phyloP scores from a whole-genome alignment of 208 protist genomes.

The Trypanosoma scelopori region DNA sequence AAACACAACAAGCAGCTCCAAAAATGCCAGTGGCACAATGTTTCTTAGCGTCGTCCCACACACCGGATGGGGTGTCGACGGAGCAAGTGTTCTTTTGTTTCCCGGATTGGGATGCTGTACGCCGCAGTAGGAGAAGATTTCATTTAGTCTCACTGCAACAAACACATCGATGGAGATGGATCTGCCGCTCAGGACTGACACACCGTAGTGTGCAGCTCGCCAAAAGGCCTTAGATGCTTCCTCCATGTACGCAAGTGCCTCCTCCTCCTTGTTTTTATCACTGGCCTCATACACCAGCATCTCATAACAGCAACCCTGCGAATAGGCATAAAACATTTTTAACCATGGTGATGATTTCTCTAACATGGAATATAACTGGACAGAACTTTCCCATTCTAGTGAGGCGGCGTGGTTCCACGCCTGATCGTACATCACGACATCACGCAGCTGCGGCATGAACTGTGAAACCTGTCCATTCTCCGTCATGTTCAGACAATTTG shows the following conservation, averaged over 20 bases:
- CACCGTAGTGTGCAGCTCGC: conserved; percentile 55
- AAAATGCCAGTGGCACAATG: conserved; percentile 35
- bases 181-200: conserved; percentile 46
- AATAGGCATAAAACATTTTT: conserved; percentile 57
- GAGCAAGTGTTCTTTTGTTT: conserved; percentile 37
- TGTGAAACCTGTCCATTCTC: conserved; percentile 39
- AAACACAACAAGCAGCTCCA: conserved; percentile 49
- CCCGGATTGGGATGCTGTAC: conserved; percentile 35
- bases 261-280: neutral
- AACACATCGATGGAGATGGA: conserved; percentile 50
- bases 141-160: conserved; percentile 41
- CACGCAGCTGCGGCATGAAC: conserved; percentile 52
- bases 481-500: conserved; percentile 37
- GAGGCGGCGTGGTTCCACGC: conserved; percentile 40
- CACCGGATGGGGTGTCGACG: conserved; percentile 7
- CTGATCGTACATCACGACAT: conserved; percentile 66
- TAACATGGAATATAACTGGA: conserved; percentile 32
- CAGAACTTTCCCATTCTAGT: conserved; percentile 40
- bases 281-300: conserved; percentile 34
- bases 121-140: conserved; percentile 37
- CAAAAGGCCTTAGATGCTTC: conserved; percentile 48
- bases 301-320: conserved; percentile 58
- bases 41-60: conserved; percentile 38
- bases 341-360: conserved; percentile 58
- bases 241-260: conserved; percentile 8